Evolutionary conservation across 768 basidiomycete species (phyloP).

Genomic region (Calocybe cyanea): DNA sequence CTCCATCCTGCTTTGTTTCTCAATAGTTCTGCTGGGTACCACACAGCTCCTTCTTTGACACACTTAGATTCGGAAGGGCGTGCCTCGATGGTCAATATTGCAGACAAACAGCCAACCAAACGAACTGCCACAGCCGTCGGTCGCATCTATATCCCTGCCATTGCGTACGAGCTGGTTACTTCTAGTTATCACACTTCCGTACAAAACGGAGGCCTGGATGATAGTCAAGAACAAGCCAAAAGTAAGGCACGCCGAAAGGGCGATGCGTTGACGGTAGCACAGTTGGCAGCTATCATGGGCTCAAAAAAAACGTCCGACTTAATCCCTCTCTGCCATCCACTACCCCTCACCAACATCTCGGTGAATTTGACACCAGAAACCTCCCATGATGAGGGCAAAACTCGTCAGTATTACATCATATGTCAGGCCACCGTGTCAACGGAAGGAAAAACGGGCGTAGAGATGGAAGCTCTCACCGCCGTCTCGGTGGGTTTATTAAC

Average conservation of each 20-base stretch:
- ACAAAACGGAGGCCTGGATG: slow-evolving; percentile 6
- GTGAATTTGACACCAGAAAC: slow-evolving; percentile 56
- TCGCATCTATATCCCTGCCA: slow-evolving; percentile 59
- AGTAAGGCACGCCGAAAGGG: slow-evolving; percentile 62
- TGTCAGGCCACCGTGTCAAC: slow-evolving; percentile 71
- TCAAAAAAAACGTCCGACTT: slow-evolving; percentile 79
- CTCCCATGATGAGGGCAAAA: slow-evolving; percentile 6
- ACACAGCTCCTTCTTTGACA: slow-evolving; percentile 41
- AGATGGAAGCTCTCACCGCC: slow-evolving; percentile 92
- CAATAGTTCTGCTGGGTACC: slow-evolving; percentile 14
- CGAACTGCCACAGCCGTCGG: slow-evolving; percentile 77
- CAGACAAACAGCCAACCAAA: slow-evolving; percentile 54
- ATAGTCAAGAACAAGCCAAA: slow-evolving; percentile 29
- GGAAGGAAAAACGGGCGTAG: slow-evolving; percentile 81
- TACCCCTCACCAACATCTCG: slow-evolving; percentile 66
- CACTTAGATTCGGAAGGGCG: slow-evolving; percentile 72
- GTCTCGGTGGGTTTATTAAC: slow-evolving; percentile 76
- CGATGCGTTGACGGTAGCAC: slow-evolving; percentile 69
- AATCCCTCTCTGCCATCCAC: slow-evolving; percentile 86
- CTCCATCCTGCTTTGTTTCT: slow-evolving; percentile 12
- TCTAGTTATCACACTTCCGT: slow-evolving; percentile 30
- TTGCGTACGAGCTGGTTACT: slow-evolving; percentile 65
- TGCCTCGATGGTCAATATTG: slow-evolving; percentile 82
- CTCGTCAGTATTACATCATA: slow-evolving; percentile 43
- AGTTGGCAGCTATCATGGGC: slow-evolving; percentile 85